Evolutionary conservation across 345 rosid genomes (phyloP).

Genomic region (Bruguiera parviflora): DNA sequence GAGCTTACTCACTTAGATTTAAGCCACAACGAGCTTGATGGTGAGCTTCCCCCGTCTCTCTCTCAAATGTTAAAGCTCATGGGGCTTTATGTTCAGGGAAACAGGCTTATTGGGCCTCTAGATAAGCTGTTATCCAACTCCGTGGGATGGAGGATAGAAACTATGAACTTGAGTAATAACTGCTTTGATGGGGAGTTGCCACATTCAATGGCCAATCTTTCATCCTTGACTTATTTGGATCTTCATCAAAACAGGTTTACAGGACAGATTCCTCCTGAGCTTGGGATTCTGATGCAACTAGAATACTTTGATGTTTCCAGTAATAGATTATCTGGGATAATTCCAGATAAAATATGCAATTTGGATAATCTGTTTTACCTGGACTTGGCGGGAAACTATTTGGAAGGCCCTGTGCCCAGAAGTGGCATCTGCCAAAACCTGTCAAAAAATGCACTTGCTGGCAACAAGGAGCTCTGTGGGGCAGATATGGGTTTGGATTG

Average conservation of each 20-base stretch:
- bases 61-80: conserved; percentile 56
- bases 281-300: conserved; percentile 66
- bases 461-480: conserved; percentile 66
- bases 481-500: conserved; percentile 45
- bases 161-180: conserved; percentile 63
- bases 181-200: conserved; percentile 54
- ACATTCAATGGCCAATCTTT: conserved; percentile 55
- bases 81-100: conserved; percentile 73
- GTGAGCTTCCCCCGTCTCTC: conserved; percentile 73
- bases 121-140: conserved; percentile 44
- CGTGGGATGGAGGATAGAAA: conserved; percentile 61
- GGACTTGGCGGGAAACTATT: conserved; percentile 50
- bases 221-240: conserved; percentile 64
- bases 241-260: conserved; percentile 56
- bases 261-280: conserved; percentile 55
- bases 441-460: conserved; percentile 42
- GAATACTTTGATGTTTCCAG: conserved; percentile 60
- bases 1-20: conserved; percentile 81
- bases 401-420: conserved; percentile 64
- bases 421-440: conserved; percentile 56
- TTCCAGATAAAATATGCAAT: conserved; percentile 60
- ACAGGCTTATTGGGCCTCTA: conserved; percentile 51
- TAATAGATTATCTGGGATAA: conserved; percentile 57
- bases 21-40: conserved; percentile 61
- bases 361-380: conserved; percentile 43